phyloP scores from a whole-genome alignment of 2,329 filamentous ascomycete genomes.

The Aureobasidium mangrovei region DNA sequence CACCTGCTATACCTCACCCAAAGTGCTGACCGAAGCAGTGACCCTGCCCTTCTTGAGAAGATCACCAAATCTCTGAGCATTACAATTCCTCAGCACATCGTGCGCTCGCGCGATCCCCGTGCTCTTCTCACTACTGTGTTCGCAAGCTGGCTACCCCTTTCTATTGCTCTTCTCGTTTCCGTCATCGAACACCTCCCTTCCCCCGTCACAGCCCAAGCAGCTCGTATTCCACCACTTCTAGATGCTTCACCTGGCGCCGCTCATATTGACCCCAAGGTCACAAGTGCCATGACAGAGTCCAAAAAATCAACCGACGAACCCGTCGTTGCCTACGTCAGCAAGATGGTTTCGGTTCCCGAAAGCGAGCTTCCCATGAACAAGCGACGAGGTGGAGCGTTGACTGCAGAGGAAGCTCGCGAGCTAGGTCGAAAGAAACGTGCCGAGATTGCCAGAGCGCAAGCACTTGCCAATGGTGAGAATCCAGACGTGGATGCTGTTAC shows the following conservation, averaged over 20 bases:
- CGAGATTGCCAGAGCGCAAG: slow-evolving; percentile 74
- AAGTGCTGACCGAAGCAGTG: slow-evolving; percentile 38
- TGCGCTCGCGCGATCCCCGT: slow-evolving; percentile 74
- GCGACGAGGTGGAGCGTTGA: slow-evolving; percentile 61
- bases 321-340: slow-evolving; percentile 90
- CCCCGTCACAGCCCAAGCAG: slow-evolving; percentile 68
- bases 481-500: slow-evolving; percentile 49
- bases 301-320: slow-evolving; percentile 62
- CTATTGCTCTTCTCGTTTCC: slow-evolving; percentile 84
- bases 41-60: slow-evolving; percentile 76
- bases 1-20: slow-evolving; percentile 23
- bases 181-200: slow-evolving; percentile 89
- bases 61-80: slow-evolving; percentile 87
- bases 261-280: slow-evolving; percentile 59
- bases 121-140: slow-evolving; percentile 81
- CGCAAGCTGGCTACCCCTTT: slow-evolving; percentile 81
- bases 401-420: slow-evolving; percentile 81
- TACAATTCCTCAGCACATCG: slow-evolving; percentile 72
- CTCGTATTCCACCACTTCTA: slow-evolving; percentile 70
- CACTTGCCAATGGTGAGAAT: slow-evolving; percentile 40
- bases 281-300: slow-evolving; percentile 75
- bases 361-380: slow-evolving; percentile 87
- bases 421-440: slow-evolving; percentile 80
- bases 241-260: slow-evolving; percentile 68
- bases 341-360: slow-evolving; percentile 92